Conservation (phyloP, 2,329 filamentous ascomycete genomes). For the Fusarium longipes region DNA sequence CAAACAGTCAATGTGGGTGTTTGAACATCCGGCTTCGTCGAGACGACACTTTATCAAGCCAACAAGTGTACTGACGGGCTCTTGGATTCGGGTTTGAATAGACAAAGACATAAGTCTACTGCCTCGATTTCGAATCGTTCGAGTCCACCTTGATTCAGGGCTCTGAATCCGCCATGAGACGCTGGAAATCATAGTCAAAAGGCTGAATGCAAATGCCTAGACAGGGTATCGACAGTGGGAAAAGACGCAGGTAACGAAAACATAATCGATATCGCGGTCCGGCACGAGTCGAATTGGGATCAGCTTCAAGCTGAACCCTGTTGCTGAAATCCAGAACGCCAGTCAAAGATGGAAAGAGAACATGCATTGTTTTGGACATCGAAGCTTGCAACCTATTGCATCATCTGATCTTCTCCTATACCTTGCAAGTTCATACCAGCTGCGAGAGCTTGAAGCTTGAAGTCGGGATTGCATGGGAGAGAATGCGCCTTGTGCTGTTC, state of each 20-base stretch:
- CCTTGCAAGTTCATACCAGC: constrained; percentile 57
- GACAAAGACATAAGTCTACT: not conserved
- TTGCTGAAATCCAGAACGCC: not conserved
- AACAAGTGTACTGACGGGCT: constrained; percentile 5
- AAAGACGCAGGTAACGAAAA: constrained; percentile 24
- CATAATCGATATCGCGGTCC: constrained; percentile 28
- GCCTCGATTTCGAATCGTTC: constrained; percentile 3
- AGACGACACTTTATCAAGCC: not conserved
- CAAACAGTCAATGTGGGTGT: not conserved
- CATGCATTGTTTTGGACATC: not conserved
- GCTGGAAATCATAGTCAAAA: constrained; percentile 26
- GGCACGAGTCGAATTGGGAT: constrained; percentile 25
- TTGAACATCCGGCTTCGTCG: not conserved
- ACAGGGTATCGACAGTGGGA: constrained; percentile 37
- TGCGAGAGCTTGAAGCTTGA: constrained; percentile 60
- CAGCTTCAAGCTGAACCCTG: constrained; percentile 4
- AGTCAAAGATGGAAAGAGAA: not conserved
- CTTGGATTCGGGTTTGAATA: constrained; percentile 9
- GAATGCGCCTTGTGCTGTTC: constrained; percentile 80
- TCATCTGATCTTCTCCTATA: constrained; percentile 60
- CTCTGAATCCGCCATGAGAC: constrained; percentile 38
- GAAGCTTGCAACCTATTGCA: constrained; percentile 43
- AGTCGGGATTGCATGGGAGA: constrained; percentile 88
- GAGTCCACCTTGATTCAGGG: constrained; percentile 9
- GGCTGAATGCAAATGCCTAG: constrained; percentile 7